Conservation (phyloP, 169 alveolate genomes). For the Cryptosporidium muris region DNA sequence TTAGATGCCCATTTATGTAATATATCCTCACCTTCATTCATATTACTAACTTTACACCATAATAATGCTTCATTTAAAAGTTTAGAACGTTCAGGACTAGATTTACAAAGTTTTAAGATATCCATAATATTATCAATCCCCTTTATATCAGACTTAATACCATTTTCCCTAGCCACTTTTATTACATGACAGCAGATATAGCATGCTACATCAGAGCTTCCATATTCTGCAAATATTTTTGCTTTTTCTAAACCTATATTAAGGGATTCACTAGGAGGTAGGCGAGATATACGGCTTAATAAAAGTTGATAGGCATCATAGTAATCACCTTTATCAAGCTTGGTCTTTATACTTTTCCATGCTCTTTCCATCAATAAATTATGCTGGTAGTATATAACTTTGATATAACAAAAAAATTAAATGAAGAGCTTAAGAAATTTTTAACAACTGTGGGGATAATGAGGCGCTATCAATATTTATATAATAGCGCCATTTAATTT, state of each 20-base stretch:
- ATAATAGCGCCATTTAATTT: too few relatives aligned
- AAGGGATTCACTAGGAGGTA: conserved; percentile 20
- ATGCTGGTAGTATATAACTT: neutral
- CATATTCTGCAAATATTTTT: conserved; percentile 36
- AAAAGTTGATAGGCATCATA: conserved; percentile 58
- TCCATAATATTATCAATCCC: conserved; percentile 22
- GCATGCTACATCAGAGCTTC: conserved; percentile 48
- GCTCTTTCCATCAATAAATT: conserved; percentile 22
- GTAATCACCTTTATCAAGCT: conserved; percentile 48
- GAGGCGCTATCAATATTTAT: too few relatives aligned
- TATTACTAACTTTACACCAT: conserved; percentile 41
- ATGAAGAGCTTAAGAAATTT: neutral
- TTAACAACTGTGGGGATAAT: too few relatives aligned
- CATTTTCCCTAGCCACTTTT: conserved; percentile 48
- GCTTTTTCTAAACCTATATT: conserved; percentile 59
- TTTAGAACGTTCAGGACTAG: conserved; percentile 20
- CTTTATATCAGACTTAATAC: neutral
- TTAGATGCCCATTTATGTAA: conserved; percentile 57
- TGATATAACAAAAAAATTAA: neutral
- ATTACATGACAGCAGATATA: conserved; percentile 22
- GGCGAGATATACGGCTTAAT: conserved; percentile 16
- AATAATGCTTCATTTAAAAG: conserved; percentile 29
- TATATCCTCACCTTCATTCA: conserved; percentile 2
- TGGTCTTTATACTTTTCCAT: conserved; percentile 22
- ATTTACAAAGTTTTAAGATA: conserved; percentile 1